Percentiles rank a stretch among this genome's conserved stretches.
These are phyloP conservation scores for Pestalotiopsis sp. DNA, from an alignment of 2,329 filamentous ascomycete genomes.

Conservation along the genomic window DNA sequence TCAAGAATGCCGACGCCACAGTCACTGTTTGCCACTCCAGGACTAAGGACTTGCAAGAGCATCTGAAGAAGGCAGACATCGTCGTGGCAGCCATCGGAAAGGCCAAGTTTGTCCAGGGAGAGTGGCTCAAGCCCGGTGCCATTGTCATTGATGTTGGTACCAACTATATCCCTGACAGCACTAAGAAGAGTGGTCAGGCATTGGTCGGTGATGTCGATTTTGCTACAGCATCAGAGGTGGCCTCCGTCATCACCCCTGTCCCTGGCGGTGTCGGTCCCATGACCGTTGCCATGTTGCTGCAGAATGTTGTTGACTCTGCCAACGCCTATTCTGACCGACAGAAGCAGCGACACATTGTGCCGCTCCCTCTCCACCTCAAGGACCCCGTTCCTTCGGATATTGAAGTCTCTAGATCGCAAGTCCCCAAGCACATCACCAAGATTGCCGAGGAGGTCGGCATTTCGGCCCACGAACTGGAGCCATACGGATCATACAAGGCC, in stretches of 20 bases:
- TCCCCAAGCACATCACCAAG: slow-evolving; percentile 86
- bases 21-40: slow-evolving; percentile 95
- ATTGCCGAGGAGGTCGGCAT: slow-evolving; percentile 89
- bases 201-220: slow-evolving; percentile 96
- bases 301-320: slow-evolving; percentile 91
- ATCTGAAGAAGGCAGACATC: slow-evolving; percentile 85
- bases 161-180: slow-evolving; percentile 88
- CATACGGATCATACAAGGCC: slow-evolving; percentile 93
- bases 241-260: slow-evolving; percentile 92
- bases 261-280: slow-evolving; percentile 97
- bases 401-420: slow-evolving; percentile 84
- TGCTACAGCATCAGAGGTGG: slow-evolving; percentile 80
- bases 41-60: slow-evolving; percentile 71
- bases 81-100: slow-evolving; percentile 91
- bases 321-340: slow-evolving; percentile 80
- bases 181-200: slow-evolving; percentile 89
- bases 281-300: slow-evolving; percentile 97
- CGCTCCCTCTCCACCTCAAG: slow-evolving; percentile 80
- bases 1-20: slow-evolving; percentile 94
- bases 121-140: slow-evolving; percentile 93
- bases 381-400: slow-evolving; percentile 94
- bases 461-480: slow-evolving; percentile 84
- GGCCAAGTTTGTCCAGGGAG: slow-evolving; percentile 85
- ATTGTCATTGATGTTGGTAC: slow-evolving; percentile 98
- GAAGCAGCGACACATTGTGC: slow-evolving; percentile 76